A percentile compares a stretch with the other conserved stretches of the same genome.
These are phyloP conservation scores for Rugonectria rugulosa DNA, from an alignment of 2,329 filamentous ascomycete species.

Conservation along the genomic window DNA sequence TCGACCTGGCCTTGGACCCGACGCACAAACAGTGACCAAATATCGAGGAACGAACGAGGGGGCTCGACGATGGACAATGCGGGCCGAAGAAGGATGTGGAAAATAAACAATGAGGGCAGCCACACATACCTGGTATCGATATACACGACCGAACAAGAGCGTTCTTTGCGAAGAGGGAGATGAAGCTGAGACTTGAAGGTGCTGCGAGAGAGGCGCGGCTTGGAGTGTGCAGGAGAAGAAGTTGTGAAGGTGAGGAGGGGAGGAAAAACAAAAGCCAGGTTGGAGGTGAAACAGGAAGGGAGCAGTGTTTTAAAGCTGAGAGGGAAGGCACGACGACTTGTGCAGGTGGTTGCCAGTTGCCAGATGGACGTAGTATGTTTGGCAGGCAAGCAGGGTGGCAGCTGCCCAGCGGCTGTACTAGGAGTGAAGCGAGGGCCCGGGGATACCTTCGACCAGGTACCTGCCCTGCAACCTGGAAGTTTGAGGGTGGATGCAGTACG, in stretches of 20 bases:
- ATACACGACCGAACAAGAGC: constrained; percentile 29
- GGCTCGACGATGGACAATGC: neutral
- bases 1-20: constrained; percentile 5
- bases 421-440: constrained; percentile 3
- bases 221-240: constrained; percentile 27
- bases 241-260: constrained; percentile 27
- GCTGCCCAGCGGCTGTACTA: constrained; percentile 3
- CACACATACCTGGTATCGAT: constrained; percentile 32
- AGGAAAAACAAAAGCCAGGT: constrained; percentile 19
- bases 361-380: neutral
- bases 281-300: constrained; percentile 31
- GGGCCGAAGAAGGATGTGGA: neutral
- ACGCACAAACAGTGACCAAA: constrained; percentile 10
- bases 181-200: constrained; percentile 23
- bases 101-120: constrained; percentile 5
- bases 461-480: too few species aligned
- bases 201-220: constrained; percentile 16
- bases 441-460: too few species aligned
- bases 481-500: too few species aligned
- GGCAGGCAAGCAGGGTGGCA: constrained; percentile 2
- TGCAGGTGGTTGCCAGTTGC: constrained; percentile 28
- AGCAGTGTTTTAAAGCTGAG: constrained; percentile 35
- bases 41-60: neutral
- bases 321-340: constrained; percentile 32
- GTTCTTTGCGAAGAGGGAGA: constrained; percentile 30